phyloP scores from a whole-genome alignment of 2,329 filamentous ascomycete genomes.

The Cordyceps cateniannulata region DNA sequence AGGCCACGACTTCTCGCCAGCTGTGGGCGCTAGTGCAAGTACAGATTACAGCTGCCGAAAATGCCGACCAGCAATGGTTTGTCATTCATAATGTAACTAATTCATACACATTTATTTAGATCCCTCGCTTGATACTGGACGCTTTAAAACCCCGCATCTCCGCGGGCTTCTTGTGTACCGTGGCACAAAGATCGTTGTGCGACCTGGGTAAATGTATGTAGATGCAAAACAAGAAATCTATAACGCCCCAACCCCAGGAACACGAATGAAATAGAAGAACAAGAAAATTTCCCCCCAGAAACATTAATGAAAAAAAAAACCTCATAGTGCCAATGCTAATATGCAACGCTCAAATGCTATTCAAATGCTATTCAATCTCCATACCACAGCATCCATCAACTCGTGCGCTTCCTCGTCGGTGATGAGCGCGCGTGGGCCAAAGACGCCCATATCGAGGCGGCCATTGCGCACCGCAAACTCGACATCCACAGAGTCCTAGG shows the following conservation, averaged over 20 bases:
- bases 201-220: background rate
- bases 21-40: too few species aligned
- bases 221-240: background rate
- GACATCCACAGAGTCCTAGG: slow-evolving; percentile 34
- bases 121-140: too few species aligned
- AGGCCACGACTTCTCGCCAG: too few species aligned
- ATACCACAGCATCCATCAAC: slow-evolving; percentile 22
- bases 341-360: background rate
- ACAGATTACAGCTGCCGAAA: too few species aligned
- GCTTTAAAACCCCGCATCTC: too few species aligned
- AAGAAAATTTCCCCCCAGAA: background rate
- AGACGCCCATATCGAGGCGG: slow-evolving; percentile 34
- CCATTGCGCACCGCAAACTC: slow-evolving; percentile 30
- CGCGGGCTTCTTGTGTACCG: too few species aligned
- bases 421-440: slow-evolving; percentile 27
- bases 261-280: background rate
- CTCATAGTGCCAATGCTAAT: background rate
- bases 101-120: too few species aligned
- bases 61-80: too few species aligned
- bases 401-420: slow-evolving; percentile 20
- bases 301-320: background rate
- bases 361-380: slow-evolving; percentile 16
- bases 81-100: too few species aligned
- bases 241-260: background rate
- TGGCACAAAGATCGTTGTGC: too few species aligned